phyloP scores from a whole-genome alignment of 139 green algal species.

The Microglena sp. region DNA sequence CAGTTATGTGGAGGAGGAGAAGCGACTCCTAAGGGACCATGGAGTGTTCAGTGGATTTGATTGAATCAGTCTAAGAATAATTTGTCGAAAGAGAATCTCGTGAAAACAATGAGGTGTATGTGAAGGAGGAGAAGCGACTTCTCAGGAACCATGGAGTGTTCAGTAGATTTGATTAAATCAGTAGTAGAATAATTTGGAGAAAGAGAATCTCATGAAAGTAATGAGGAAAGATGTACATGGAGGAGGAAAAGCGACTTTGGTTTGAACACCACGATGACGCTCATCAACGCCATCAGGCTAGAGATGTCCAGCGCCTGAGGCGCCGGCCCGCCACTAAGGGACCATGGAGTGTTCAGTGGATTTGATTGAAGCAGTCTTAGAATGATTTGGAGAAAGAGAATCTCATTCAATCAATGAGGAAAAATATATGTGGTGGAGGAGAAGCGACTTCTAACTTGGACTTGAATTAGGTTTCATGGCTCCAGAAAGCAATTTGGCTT shows the following conservation, averaged over 20 bases:
- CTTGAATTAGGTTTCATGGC: too few relatives aligned
- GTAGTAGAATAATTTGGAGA: background rate
- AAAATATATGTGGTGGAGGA: too few relatives aligned
- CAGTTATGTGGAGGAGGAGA: constrained; percentile 65
- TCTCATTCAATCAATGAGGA: constrained; percentile 12
- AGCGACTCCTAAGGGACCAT: constrained; percentile 39
- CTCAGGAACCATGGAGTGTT: constrained; percentile 29
- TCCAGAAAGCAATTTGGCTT: too few relatives aligned
- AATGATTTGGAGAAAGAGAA: background rate
- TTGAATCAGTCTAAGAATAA: constrained; percentile 2
- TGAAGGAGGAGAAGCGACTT: too few relatives aligned
- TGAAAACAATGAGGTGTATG: constrained; percentile 16
- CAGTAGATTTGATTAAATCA: constrained; percentile 20
- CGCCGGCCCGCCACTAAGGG: too few relatives aligned
- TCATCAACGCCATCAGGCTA: too few relatives aligned
- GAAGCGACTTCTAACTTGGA: too few relatives aligned
- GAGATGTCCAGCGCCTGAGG: too few relatives aligned
- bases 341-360: constrained; percentile 24
- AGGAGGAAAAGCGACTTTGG: constrained; percentile 60
- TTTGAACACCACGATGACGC: too few relatives aligned
- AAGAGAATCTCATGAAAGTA: constrained; percentile 16
- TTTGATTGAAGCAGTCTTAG: constrained; percentile 16
- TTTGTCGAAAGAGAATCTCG: background rate
- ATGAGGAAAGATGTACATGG: constrained; percentile 50
- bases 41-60: constrained; percentile 22